These are phyloP conservation scores for Mayamaea pseudoterrestris DNA, from an alignment of 108 stramenopile genomes.

Conservation along the genomic window DNA sequence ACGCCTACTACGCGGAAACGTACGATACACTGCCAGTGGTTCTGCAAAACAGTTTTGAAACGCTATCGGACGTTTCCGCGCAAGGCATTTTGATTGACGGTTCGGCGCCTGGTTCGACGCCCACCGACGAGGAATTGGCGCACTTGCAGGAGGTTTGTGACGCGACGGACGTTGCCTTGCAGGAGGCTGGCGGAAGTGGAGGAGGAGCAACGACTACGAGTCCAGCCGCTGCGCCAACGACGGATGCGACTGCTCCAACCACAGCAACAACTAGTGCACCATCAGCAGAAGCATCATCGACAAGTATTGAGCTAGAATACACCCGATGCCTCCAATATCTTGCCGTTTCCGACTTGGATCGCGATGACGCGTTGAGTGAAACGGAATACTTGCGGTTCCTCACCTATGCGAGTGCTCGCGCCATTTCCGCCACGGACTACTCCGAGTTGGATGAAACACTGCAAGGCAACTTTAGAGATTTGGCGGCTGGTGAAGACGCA, in stretches of 20 bases:
- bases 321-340: slow-evolving; percentile 2
- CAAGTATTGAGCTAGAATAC: not conserved
- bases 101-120: not conserved
- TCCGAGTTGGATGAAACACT: slow-evolving; percentile 10
- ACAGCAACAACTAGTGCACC: not conserved
- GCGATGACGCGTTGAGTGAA: slow-evolving; percentile 14
- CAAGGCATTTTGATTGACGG: not conserved
- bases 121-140: not conserved
- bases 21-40: slow-evolving; percentile 11
- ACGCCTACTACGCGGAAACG: not conserved
- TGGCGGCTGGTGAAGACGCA: slow-evolving; percentile 1
- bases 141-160: slow-evolving; percentile 1
- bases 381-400: slow-evolving; percentile 23
- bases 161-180: slow-evolving; percentile 1
- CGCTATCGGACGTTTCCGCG: not conserved
- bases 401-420: slow-evolving; percentile 9
- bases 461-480: slow-evolving; percentile 9
- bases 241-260: slow-evolving; percentile 1
- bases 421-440: too few species aligned
- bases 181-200: not conserved
- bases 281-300: not conserved
- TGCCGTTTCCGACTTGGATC: slow-evolving; percentile 9
- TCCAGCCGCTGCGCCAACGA: slow-evolving; percentile 1
- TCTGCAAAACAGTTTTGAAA: slow-evolving; percentile 8
- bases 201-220: not conserved